Evolutionary conservation across 495 filamentous ascomycete species (phyloP), one percentile per base, ranked within the genome.

Genomic region (Hyaloscypha finlandica): DNA sequence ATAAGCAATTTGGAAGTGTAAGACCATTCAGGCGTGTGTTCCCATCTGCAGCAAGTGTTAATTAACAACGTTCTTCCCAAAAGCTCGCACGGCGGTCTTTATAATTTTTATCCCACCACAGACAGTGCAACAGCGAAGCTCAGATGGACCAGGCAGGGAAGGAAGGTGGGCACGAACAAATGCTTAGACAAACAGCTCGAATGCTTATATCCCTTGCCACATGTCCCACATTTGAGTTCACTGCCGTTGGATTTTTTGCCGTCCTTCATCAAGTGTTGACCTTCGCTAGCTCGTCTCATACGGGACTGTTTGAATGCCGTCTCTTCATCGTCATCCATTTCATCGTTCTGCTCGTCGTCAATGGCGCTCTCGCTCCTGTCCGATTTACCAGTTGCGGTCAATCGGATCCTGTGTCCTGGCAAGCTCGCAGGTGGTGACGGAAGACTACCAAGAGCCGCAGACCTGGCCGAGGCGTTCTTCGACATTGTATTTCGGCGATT

Each of bases 101-200:
- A 35, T 11, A 1, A n/a, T 2, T 57, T 9, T n/a, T 29, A 1
- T 3, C 14, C 54, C 19, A 32, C 58, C 37, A 56, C 25, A 22
- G 48, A 68, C 16, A 14, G 32, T 54, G 31, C 37, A 25, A 25
- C 25, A 25, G 25, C 25, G 25, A 25, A 25, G 25, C 25, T 25
- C 25, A 25, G 25, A 25, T 25, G 25, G 25, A 25, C 25, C 25
- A 61, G 20, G 35, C 29, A 37, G 39, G 70, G 74, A 71, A 70
- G 67, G 79, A 81, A 78, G 82, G 78, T 80, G 86, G 83, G 85
- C 88, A 97, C 95, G 88, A 89, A 99, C 95, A 97, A 92, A 90
- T 99, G 95, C 88, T 99, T 99, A 78, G 92, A 95, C 84, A 99
- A 89, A 89, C 95, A 99, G 85, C 96, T 98, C 88, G 94, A 94